Percentiles rank a stretch among this genome's conserved stretches.
Evolutionary conservation across 129 eudicot species (phyloP).

Genomic region (Deinandra increscens): DNA sequence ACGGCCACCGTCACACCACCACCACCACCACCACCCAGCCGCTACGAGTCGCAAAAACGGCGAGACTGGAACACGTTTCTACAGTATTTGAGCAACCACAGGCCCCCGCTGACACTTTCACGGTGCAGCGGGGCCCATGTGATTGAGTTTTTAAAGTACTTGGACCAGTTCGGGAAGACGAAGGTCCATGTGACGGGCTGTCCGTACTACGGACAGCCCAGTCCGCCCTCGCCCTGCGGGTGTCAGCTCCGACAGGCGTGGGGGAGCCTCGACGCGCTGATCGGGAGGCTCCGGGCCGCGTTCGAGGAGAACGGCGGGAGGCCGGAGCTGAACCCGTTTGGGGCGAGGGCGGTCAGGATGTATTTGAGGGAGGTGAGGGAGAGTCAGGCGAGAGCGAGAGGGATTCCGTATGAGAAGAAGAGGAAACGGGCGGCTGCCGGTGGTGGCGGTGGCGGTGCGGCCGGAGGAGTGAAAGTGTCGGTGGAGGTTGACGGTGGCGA

Average conservation of each 20-base stretch:
- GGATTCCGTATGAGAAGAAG: conserved; percentile 77
- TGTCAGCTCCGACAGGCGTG: conserved; percentile 67
- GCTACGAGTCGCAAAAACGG: conserved; percentile 75
- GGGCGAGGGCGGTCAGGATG: conserved; percentile 65
- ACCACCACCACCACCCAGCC: conserved; percentile 41
- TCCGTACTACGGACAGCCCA: conserved; percentile 62
- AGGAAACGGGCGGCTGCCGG: conserved; percentile 41
- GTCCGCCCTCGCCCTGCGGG: conserved; percentile 63
- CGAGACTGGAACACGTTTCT: conserved; percentile 76
- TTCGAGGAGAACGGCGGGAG: conserved; percentile 67
- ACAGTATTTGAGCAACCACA: conserved; percentile 63
- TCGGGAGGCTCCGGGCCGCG: conserved; percentile 66
- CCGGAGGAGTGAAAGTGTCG: background rate
- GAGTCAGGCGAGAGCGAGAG: conserved; percentile 72
- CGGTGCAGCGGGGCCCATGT: conserved; percentile 76
- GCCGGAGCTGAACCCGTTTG: conserved; percentile 69
- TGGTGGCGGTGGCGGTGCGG: too few species aligned
- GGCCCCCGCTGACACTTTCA: conserved; percentile 53
- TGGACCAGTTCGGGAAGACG: conserved; percentile 72
- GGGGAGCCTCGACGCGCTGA: conserved; percentile 74
- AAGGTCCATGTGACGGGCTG: conserved; percentile 65
- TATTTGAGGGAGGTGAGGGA: conserved; percentile 73
- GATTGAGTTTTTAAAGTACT: conserved; percentile 66
- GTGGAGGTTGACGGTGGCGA: conserved; percentile 19
- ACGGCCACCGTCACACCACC: background rate